These are phyloP conservation scores for Usnea hakonensis DNA, from an alignment of 495 filamentous ascomycete species.

Conservation along the genomic window DNA sequence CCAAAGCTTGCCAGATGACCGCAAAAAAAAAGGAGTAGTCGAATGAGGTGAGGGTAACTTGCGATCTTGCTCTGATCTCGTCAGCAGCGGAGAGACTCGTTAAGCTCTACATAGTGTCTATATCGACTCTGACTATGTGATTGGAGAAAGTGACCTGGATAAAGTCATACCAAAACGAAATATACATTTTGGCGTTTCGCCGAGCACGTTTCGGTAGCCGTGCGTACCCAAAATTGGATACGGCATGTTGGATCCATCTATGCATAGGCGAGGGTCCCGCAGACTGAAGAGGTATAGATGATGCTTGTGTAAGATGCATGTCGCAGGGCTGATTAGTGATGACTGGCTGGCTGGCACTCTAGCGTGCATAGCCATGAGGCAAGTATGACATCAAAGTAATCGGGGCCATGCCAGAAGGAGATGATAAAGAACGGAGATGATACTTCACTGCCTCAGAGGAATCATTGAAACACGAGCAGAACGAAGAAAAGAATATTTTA, in stretches of 20 bases:
- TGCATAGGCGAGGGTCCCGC: neutral
- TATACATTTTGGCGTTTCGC: neutral
- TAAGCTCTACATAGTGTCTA: neutral
- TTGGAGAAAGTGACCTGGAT: neutral
- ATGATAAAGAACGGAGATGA: neutral
- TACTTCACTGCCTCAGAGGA: neutral
- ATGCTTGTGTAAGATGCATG: neutral
- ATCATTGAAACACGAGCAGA: neutral
- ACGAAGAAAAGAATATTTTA: neutral
- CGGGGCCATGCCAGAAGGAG: neutral
- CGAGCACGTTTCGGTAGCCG: neutral
- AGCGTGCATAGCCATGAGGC: neutral
- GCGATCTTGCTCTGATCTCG: slow-evolving; percentile 2
- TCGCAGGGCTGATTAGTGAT: neutral
- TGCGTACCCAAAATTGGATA: neutral
- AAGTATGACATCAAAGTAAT: neutral
- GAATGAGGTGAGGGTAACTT: neutral
- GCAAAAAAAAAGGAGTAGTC: neutral
- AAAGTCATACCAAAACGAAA: neutral
- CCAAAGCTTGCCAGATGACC: neutral
- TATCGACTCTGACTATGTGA: neutral
- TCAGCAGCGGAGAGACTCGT: slow-evolving; percentile 11
- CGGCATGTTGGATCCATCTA: neutral
- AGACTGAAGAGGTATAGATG: neutral
- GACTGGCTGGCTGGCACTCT: too few relatives aligned